Conservation (phyloP, 2,329 filamentous ascomycete species). For the Cylindrodendrum hubeiense region DNA sequence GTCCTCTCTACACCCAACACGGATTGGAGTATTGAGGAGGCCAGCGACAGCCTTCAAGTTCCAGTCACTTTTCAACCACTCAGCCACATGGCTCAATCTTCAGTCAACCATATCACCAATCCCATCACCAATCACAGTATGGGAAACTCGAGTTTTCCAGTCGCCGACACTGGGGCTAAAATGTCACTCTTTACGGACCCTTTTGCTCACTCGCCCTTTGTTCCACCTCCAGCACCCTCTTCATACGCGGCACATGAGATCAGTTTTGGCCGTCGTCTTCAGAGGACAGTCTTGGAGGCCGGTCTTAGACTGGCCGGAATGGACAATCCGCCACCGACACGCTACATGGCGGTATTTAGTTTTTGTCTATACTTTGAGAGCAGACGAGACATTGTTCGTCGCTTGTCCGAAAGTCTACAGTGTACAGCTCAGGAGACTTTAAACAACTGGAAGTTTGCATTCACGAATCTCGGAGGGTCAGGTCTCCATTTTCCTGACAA, state of each 20-base stretch:
- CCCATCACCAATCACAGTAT: constrained; percentile 63
- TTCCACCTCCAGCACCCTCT: constrained; percentile 56
- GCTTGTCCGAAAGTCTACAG: constrained; percentile 52
- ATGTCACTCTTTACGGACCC: constrained; percentile 33
- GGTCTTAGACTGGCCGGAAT: constrained; percentile 69
- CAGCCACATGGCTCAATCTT: constrained; percentile 28
- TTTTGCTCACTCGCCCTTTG: constrained; percentile 44
- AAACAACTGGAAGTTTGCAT: constrained; percentile 70
- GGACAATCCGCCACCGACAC: constrained; percentile 60
- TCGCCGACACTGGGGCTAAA: constrained; percentile 42
- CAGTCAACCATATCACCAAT: constrained; percentile 64
- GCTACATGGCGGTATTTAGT: constrained; percentile 72
- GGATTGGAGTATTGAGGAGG: constrained; percentile 8
- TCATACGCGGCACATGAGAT: constrained; percentile 74
- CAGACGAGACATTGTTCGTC: constrained; percentile 59
- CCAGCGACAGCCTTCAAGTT: constrained; percentile 4
- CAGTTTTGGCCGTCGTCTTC: constrained; percentile 78
- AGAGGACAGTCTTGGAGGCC: constrained; percentile 73
- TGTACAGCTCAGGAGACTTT: constrained; percentile 58
- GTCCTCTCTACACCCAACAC: constrained; percentile 12
- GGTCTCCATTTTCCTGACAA: constrained; percentile 70
- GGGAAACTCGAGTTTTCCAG: constrained; percentile 67
- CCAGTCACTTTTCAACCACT: constrained; percentile 8
- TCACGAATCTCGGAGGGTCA: constrained; percentile 75
- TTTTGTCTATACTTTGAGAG: constrained; percentile 75